Percentiles rank a stretch among this genome's conserved stretches.
Conservation (phyloP, 1,284 basidiomycete genomes). For the Porogramme epimiltina region DNA sequence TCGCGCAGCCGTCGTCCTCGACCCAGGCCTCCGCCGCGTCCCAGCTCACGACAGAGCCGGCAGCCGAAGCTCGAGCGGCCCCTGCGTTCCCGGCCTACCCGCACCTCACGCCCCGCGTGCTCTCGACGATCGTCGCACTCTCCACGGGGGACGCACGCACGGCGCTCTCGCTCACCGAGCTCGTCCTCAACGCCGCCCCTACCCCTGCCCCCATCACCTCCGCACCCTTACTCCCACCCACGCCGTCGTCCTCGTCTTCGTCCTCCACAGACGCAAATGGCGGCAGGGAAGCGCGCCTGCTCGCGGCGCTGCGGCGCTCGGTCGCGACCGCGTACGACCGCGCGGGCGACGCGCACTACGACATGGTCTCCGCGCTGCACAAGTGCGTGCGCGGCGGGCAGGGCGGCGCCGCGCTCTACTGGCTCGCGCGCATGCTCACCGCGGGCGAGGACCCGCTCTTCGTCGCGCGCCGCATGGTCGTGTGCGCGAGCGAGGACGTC, state of each 20-base stretch:
- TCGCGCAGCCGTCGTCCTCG: conserved; percentile 10
- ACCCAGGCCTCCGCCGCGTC: conserved; percentile 21
- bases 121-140: conserved; percentile 55
- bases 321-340: conserved; percentile 72
- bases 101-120: conserved; percentile 49
- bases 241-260: no score
- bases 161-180: conserved; percentile 67
- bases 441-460: conserved; percentile 91
- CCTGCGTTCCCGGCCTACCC: conserved; percentile 37
- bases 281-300: conserved; percentile 41
- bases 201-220: conserved; percentile 37
- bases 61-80: not conserved
- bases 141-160: conserved; percentile 73
- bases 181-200: conserved; percentile 41
- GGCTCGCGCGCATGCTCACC: conserved; percentile 82
- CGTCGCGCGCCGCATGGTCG: conserved; percentile 79
- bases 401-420: conserved; percentile 84
- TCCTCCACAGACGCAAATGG: no score
- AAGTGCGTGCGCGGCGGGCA: conserved; percentile 85
- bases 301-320: conserved; percentile 52
- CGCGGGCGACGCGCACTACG: conserved; percentile 77
- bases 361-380: conserved; percentile 88
- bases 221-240: no score
- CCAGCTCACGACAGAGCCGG: conserved; percentile 6
- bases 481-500: conserved; percentile 87